Conservation (phyloP, 192 early-diverging fungal species). For the Coemansia sp. region DNA sequence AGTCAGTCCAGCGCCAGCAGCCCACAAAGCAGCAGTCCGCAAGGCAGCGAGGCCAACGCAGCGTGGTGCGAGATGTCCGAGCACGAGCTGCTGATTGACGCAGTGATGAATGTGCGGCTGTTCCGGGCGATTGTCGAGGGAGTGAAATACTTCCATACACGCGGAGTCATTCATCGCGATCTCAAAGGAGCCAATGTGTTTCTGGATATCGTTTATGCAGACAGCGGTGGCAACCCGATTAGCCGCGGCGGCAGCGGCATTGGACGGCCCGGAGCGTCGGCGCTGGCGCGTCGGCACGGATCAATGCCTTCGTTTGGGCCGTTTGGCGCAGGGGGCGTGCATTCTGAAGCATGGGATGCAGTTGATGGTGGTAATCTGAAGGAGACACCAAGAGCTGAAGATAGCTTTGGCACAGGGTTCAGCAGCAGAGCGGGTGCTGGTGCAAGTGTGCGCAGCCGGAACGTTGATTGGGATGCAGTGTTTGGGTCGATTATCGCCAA, state of each 20-base stretch:
- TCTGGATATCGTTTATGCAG: constrained; percentile 55
- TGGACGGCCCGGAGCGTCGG: constrained; percentile 13
- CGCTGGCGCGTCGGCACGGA: constrained; percentile 10
- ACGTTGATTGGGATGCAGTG: constrained; percentile 48
- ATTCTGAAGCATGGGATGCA: constrained; percentile 36
- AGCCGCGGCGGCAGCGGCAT: constrained; percentile 32
- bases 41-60: background rate
- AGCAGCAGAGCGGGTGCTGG: background rate
- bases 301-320: background rate
- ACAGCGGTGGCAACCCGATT: constrained; percentile 38
- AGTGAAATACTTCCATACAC: constrained; percentile 57
- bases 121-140: constrained; percentile 78
- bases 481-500: constrained; percentile 35
- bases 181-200: constrained; percentile 87
- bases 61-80: constrained; percentile 1
- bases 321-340: constrained; percentile 10
- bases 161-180: constrained; percentile 76
- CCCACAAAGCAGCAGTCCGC: background rate
- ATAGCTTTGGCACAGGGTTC: constrained; percentile 2
- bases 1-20: background rate
- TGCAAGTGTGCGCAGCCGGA: constrained; percentile 9
- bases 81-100: constrained; percentile 56
- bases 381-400: constrained; percentile 22
- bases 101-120: constrained; percentile 58
- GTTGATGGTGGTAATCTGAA: constrained; percentile 43